phyloP scores from a whole-genome alignment of 2,329 filamentous ascomycete genomes.

The Colletotrichum sp. region DNA sequence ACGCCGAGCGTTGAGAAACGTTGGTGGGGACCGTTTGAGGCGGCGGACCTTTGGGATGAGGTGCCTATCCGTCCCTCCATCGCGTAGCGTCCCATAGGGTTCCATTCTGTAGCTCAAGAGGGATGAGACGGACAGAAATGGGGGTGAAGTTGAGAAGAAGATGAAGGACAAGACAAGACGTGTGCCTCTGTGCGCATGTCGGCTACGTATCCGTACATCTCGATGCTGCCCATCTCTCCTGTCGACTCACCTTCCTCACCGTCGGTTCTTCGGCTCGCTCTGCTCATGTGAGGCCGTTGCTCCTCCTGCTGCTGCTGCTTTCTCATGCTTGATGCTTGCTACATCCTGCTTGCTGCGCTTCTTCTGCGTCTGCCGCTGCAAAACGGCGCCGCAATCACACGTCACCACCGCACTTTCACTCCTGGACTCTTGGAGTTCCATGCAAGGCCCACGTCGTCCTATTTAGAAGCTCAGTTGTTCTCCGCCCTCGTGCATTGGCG shows the following conservation, averaged over 20 bases:
- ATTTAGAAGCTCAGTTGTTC: neutral
- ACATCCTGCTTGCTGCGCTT: neutral
- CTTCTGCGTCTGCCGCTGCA: neutral
- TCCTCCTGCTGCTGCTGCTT: neutral
- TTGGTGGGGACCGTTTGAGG: constrained; percentile 1
- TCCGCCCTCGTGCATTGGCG: constrained; percentile 13
- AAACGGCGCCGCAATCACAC: neutral
- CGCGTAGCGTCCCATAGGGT: neutral
- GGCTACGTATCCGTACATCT: neutral
- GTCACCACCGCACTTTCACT: neutral
- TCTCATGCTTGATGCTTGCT: neutral
- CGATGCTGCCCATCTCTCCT: neutral
- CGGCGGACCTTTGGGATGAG: neutral
- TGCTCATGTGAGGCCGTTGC: neutral
- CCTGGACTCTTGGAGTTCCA: neutral
- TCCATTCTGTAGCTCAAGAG: neutral
- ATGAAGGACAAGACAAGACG: neutral
- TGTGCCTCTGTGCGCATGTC: neutral
- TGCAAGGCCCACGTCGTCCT: neutral
- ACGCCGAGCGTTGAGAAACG: neutral
- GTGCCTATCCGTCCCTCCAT: constrained; percentile 18
- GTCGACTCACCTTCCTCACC: neutral
- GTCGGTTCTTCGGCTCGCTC: neutral
- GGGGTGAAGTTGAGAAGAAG: neutral
- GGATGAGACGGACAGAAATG: neutral